Evolutionary conservation across 257 asterid genomes (phyloP).

Genomic region (Solanum chmielewskii): DNA sequence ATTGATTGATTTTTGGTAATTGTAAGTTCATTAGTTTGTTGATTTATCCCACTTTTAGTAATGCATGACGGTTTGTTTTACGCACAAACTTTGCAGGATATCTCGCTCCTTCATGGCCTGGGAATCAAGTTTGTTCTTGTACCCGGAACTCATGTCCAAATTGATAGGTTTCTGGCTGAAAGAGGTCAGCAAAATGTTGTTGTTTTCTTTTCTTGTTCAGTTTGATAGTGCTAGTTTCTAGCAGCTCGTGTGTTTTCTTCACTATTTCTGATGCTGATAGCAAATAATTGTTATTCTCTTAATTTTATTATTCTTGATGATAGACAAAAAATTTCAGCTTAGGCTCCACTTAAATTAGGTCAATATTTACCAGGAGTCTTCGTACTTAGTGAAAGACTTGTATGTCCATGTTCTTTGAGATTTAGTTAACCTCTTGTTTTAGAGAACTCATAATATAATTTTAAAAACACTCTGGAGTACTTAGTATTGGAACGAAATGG

Average conservation of each 20-base stretch:
- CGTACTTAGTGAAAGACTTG: not conserved
- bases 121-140: constrained; percentile 96
- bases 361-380: not conserved
- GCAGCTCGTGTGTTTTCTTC: not conserved
- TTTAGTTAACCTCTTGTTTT: not conserved
- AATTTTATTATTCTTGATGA: not conserved
- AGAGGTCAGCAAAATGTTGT: constrained; percentile 34
- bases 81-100: constrained; percentile 40
- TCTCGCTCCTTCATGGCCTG: constrained; percentile 83
- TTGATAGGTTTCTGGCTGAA: constrained; percentile 67
- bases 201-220: not conserved
- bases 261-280: not conserved
- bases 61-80: not conserved
- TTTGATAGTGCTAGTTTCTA: not conserved
- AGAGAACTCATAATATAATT: not conserved
- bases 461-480: not conserved
- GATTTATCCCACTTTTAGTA: not conserved
- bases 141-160: constrained; percentile 90
- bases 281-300: not conserved
- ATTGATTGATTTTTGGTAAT: not conserved
- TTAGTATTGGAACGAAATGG: not conserved
- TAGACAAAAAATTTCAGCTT: not conserved
- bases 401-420: not conserved
- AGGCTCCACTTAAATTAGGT: not conserved
- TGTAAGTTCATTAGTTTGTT: not conserved